Base-by-base conservation (phyloP, 78 protist species). In the Dictyostelium firmibasis region DNA sequence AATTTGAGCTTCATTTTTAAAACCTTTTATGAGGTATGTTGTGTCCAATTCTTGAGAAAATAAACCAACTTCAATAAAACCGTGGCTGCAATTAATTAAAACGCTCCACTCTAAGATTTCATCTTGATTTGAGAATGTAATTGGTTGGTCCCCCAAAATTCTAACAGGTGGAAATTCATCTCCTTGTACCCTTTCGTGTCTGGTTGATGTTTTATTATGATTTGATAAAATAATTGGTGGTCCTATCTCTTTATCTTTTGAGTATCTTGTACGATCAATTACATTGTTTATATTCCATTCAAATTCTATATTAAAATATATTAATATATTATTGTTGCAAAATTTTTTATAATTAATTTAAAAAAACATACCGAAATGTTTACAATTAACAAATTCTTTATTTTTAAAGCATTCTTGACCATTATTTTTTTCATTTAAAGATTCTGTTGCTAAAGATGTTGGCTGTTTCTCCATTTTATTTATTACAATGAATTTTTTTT, bases 141-240 rank as follows among this genome's bases (percentile, higher is more conserved):
- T 77, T 14, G 72, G 11, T 29, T 31, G 11, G 8, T 43, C 16
- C 0, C 67, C 27, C 4, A 81, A 16, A n/a, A 89, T 33, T 89
- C 94, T 89, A 25, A 89, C 33, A n/a, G 88, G 50, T 43, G 94
- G 94, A 25, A 33, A 89, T 44, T 89, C 94, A 33, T 89, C 94
- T 69, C 94, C 94, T 29, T 11, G 23, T 1, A 14, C 23, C 81
- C 94, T 89, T 43, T 89, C 94, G 6, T 47, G 41, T 89, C 94
- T 89, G 0, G 81, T 69, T 14, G 83, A 81, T 3, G 79, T 70
- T n/a, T 36, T 31, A 64, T 89, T 29, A 10, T 78, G 2, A 69
- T 89, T 75, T 43, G 84, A 57, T 27, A 89, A n/a, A 31, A 8
- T 2, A 9, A 89, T 11, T 35, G 86, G 81, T 67, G 10, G 35